A percentile compares a stretch with the other conserved stretches of the same genome.
Evolutionary conservation across 176 grass and related monocot species (phyloP).

Genomic region (Metroxylon sagu): DNA sequence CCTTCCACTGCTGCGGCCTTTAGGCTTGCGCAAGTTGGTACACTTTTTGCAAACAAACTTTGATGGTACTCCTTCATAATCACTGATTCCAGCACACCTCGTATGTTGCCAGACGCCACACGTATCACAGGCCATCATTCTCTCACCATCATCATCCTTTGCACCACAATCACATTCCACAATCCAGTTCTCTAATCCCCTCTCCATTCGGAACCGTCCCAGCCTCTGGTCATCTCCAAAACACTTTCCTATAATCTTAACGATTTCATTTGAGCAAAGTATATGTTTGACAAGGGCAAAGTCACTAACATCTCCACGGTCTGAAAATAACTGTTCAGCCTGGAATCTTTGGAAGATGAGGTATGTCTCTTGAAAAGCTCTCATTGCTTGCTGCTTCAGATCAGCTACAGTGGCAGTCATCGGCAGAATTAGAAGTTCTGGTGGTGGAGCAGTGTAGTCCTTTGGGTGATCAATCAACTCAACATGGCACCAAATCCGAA

Average conservation of each 20-base stretch:
- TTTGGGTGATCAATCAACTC: conserved; percentile 72
- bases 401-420: conserved; percentile 54
- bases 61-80: conserved; percentile 74
- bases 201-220: conserved; percentile 78
- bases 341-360: conserved; percentile 91
- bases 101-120: conserved; percentile 99
- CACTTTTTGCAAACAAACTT: conserved; percentile 80
- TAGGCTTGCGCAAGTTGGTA: conserved; percentile 22
- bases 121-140: conserved; percentile 85
- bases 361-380: conserved; percentile 77
- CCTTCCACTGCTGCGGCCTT: conserved; percentile 20
- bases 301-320: conserved; percentile 45
- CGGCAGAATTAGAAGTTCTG: conserved; percentile 61
- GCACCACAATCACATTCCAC: conserved; percentile 86
- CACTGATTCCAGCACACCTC: conserved; percentile 71
- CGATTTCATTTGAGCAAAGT: conserved; percentile 45
- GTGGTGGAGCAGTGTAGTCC: conserved; percentile 64
- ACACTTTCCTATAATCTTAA: conserved; percentile 52
- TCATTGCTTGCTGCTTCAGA: conserved; percentile 58
- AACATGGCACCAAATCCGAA: conserved; percentile 56
- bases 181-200: conserved; percentile 89
- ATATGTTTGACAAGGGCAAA: conserved; percentile 43
- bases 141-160: conserved; percentile 86
- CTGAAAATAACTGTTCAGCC: conserved; percentile 51
- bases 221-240: conserved; percentile 47